phyloP scores from a whole-genome alignment of 139 green algal genomes.

The Chlorokybus atmophyticus region DNA sequence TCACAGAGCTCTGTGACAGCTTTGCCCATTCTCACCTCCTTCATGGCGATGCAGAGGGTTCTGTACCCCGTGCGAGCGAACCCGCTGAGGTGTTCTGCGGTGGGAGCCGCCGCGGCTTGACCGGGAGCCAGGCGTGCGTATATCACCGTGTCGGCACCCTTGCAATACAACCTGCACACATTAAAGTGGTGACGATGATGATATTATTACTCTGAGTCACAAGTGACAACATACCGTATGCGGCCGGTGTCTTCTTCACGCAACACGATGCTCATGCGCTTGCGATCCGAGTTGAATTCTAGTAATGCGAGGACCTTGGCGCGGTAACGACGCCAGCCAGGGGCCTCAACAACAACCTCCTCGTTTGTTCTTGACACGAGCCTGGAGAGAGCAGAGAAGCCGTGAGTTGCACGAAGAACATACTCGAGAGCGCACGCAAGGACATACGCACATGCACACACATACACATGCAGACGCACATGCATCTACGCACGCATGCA shows the following conservation, averaged over 20 bases:
- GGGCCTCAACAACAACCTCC: not conserved
- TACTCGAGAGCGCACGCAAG: constrained; percentile 21
- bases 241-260: constrained; percentile 28
- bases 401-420: no score
- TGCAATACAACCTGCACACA: constrained; percentile 11
- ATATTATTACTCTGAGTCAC: no score
- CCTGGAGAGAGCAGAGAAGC: no score
- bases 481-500: not conserved
- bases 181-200: no score
- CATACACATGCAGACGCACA: constrained; percentile 1
- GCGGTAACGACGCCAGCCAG: constrained; percentile 37
- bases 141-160: constrained; percentile 70
- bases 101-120: constrained; percentile 4
- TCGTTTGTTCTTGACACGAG: not conserved
- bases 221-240: not conserved
- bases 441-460: constrained; percentile 1
- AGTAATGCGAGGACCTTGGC: constrained; percentile 29
- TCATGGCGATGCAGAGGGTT: constrained; percentile 5
- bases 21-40: no score
- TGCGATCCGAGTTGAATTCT: constrained; percentile 28
- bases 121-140: constrained; percentile 4
- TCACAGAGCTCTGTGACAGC: no score
- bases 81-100: not conserved
- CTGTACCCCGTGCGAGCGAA: constrained; percentile 18
- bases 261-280: constrained; percentile 25